phyloP scores from a whole-genome alignment of 2,329 filamentous ascomycete genomes.

The Colletotrichum horii region DNA sequence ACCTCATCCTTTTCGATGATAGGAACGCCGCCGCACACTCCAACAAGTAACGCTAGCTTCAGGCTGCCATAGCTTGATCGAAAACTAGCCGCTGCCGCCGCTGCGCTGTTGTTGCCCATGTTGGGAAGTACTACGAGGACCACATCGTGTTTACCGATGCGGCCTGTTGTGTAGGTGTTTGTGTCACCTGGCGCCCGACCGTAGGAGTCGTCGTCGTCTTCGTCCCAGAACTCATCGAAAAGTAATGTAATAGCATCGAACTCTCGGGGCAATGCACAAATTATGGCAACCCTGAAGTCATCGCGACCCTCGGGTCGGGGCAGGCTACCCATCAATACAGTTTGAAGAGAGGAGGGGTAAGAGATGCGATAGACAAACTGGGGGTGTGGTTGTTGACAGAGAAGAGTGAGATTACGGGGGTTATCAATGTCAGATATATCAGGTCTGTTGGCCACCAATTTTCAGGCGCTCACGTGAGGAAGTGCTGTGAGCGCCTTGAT shows the following conservation, averaged over 20 bases:
- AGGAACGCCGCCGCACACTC: slow-evolving; percentile 35
- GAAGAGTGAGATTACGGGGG: no score
- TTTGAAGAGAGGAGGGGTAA: not conserved
- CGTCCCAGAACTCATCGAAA: slow-evolving; percentile 33
- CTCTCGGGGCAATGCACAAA: slow-evolving; percentile 31
- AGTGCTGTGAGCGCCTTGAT: no score
- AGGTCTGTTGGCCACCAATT: no score
- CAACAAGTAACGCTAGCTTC: slow-evolving; percentile 39
- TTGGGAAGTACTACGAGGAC: slow-evolving; percentile 31
- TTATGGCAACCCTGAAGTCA: slow-evolving; percentile 28
- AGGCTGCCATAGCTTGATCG: slow-evolving; percentile 37
- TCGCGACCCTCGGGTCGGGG: not conserved
- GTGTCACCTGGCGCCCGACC: slow-evolving; percentile 27
- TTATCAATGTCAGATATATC: no score
- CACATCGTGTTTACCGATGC: slow-evolving; percentile 26
- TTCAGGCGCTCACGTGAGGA: no score
- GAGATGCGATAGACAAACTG: no score
- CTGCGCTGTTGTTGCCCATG: slow-evolving; percentile 33
- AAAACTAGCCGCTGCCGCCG: slow-evolving; percentile 29
- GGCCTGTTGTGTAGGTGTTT: slow-evolving; percentile 33
- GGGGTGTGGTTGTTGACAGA: no score
- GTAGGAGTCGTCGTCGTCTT: slow-evolving; percentile 24
- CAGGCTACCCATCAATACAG: not conserved
- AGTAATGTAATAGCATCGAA: slow-evolving; percentile 26
- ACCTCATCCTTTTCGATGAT: not conserved